Conservation (phyloP, 164 flowering plant genomes). For the Magnolia sinica region DNA sequence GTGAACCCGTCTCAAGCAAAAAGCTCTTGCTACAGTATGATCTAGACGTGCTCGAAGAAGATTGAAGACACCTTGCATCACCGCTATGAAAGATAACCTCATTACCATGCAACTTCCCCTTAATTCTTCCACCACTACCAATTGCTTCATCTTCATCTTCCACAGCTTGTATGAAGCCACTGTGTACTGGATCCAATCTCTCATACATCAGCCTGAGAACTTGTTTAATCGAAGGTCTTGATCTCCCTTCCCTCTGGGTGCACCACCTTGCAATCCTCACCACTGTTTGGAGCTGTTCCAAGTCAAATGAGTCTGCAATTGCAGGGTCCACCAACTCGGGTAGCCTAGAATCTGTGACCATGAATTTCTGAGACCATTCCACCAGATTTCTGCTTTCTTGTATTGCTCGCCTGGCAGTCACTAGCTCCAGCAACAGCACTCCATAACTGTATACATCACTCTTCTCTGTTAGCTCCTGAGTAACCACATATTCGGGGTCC, state of each 20-base stretch:
- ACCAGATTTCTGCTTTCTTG: slow-evolving; percentile 81
- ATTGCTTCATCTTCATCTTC: slow-evolving; percentile 67
- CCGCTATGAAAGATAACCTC: slow-evolving; percentile 58
- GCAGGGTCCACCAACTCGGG: slow-evolving; percentile 73
- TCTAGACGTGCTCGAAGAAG: slow-evolving; percentile 90
- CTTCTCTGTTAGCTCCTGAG: slow-evolving; percentile 92
- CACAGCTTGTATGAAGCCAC: slow-evolving; percentile 56
- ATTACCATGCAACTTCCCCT: slow-evolving; percentile 47
- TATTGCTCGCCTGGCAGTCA: slow-evolving; percentile 71
- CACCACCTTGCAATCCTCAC: slow-evolving; percentile 78
- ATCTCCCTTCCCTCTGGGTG: slow-evolving; percentile 76
- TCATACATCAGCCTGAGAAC: slow-evolving; percentile 84
- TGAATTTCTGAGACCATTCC: slow-evolving; percentile 68
- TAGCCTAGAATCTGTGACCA: slow-evolving; percentile 54
- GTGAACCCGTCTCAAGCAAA: slow-evolving; percentile 80
- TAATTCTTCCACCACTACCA: slow-evolving; percentile 38
- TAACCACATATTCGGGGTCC: slow-evolving; percentile 93
- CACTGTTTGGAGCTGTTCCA: slow-evolving; percentile 71
- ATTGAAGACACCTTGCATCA: slow-evolving; percentile 71
- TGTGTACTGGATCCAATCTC: slow-evolving; percentile 68
- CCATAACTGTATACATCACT: slow-evolving; percentile 98
- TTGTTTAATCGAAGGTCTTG: slow-evolving; percentile 91
- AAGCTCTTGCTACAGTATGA: slow-evolving; percentile 93
- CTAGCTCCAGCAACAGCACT: slow-evolving; percentile 74
- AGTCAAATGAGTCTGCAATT: slow-evolving; percentile 54